These are phyloP conservation scores for Boletus pseudo-olivaceus DNA, from an alignment of 768 basidiomycete species.

Conservation along the genomic window DNA sequence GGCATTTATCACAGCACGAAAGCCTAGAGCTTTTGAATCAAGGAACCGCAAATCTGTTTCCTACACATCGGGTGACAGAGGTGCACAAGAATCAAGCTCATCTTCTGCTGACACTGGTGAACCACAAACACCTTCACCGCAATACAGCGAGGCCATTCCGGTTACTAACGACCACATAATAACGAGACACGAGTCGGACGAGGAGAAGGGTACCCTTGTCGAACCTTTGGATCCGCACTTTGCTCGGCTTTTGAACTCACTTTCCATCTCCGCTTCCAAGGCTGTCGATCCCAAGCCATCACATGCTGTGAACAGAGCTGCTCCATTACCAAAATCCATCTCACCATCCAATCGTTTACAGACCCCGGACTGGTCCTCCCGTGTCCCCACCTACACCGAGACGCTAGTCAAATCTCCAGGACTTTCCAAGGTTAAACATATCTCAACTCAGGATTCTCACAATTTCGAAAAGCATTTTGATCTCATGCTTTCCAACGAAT, in stretches of 20 bases:
- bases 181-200: slow-evolving; percentile 33
- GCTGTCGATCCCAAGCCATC: slow-evolving; percentile 11
- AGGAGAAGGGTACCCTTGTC: slow-evolving; percentile 24
- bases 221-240: slow-evolving; percentile 63
- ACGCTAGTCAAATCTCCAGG: slow-evolving; percentile 3
- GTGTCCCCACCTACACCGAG: slow-evolving; percentile 24
- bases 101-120: slow-evolving; percentile 60
- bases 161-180: slow-evolving; percentile 13
- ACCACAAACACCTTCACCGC: slow-evolving; percentile 63
- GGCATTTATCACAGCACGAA: slow-evolving; percentile 61
- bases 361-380: slow-evolving; percentile 33
- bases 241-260: slow-evolving; percentile 59
- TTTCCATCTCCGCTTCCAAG: slow-evolving; percentile 54
- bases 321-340: slow-evolving; percentile 8
- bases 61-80: slow-evolving; percentile 27
- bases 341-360: slow-evolving; percentile 13
- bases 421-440: slow-evolving; percentile 3
- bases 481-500: not conserved
- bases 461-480: slow-evolving; percentile 4
- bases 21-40: slow-evolving; percentile 43
- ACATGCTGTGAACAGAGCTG: slow-evolving; percentile 1
- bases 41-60: slow-evolving; percentile 35
- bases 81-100: slow-evolving; percentile 62
- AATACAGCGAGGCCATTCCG: slow-evolving; percentile 42
- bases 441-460: slow-evolving; percentile 2